Percentiles rank a stretch among this genome's conserved stretches.
Evolutionary conservation across 768 basidiomycete species (phyloP).

Genomic region (Amanita phalloides): DNA sequence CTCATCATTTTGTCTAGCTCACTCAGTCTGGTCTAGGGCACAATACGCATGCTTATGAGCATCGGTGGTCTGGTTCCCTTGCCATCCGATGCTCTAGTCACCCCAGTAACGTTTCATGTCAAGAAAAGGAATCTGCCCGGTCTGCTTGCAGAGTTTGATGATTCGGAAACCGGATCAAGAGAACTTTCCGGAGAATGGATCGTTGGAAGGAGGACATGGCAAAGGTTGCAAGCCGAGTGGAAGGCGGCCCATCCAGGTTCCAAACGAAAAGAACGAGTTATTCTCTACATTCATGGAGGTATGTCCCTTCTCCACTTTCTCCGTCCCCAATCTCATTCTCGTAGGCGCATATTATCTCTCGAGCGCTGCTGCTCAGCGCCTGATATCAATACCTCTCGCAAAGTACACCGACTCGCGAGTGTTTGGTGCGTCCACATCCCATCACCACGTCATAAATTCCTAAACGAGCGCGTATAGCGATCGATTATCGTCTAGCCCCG

Average conservation of each 20-base stretch:
- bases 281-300: slow-evolving; percentile 95
- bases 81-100: slow-evolving; percentile 87
- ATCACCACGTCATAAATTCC: slow-evolving; percentile 2
- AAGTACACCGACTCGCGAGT: slow-evolving; percentile 84
- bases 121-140: slow-evolving; percentile 63
- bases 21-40: slow-evolving; percentile 21
- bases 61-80: slow-evolving; percentile 76
- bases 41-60: slow-evolving; percentile 57
- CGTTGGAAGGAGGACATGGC: slow-evolving; percentile 89
- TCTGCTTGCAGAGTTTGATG: slow-evolving; percentile 68
- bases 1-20: neutral
- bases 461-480: slow-evolving; percentile 37
- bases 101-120: slow-evolving; percentile 88
- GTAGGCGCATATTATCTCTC: slow-evolving; percentile 89
- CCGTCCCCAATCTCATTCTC: neutral
- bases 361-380: slow-evolving; percentile 81
- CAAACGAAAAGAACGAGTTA: slow-evolving; percentile 59
- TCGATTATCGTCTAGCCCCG: slow-evolving; percentile 94
- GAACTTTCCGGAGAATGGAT: slow-evolving; percentile 96
- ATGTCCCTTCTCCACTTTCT: neutral
- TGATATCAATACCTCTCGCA: slow-evolving; percentile 84
- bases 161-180: slow-evolving; percentile 60
- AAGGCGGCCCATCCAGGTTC: slow-evolving; percentile 28
- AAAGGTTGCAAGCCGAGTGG: slow-evolving; percentile 75
- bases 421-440: slow-evolving; percentile 36